Base-by-base conservation (phyloP, 371 early-diverging fungal species). In the Mucor sp. region DNA sequence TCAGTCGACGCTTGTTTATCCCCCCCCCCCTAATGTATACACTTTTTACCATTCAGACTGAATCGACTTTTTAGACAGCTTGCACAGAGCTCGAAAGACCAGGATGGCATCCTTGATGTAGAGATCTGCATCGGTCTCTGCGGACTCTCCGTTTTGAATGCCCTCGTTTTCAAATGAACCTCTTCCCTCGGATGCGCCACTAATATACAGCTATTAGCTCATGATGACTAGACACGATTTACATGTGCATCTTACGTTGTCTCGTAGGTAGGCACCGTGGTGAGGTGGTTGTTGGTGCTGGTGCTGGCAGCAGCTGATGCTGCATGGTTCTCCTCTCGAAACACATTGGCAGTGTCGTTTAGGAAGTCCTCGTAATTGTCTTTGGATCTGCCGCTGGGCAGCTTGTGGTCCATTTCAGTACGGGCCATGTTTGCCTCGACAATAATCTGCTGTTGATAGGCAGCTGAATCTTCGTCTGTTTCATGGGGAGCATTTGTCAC, bases 31-130 rank as follows among this genome's bases (percentile, higher is more conserved):
- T n/a, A n/a, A n/a, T n/a, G n/a, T n/a, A n/a, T 33, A 30, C 30
- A 4, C 30, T 6, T 14, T 39, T 15, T 39, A 83, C 84, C 84
- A 82, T 67, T 84, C 84, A 6, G 80, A 80, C 28, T 80, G 75
- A 32, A 82, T 84, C 11, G 80, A 78, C 61, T 84, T 84, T 88
- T 95, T 95, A 21, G 94, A 93, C n/a, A 97, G 85, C 69, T 94
- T 94, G 82, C 97, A 96, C 25, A 98, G 84, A 1, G 97, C 94
- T 12, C 97, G 90, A 75, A 98, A 91, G 0, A 96, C 91, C 21
- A 95, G 78, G 43, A 93, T 95, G 3, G 93, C 94, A 76, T 98
- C 97, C 63, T 90, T 84, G 62, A 82, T 80, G 58, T 78, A 84
- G 30, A 82, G 62, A 60, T 84, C 84, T 4, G 79, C 79, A 23